Conservation (phyloP, 2,329 filamentous ascomycete genomes). For the Claviceps spartinae region DNA sequence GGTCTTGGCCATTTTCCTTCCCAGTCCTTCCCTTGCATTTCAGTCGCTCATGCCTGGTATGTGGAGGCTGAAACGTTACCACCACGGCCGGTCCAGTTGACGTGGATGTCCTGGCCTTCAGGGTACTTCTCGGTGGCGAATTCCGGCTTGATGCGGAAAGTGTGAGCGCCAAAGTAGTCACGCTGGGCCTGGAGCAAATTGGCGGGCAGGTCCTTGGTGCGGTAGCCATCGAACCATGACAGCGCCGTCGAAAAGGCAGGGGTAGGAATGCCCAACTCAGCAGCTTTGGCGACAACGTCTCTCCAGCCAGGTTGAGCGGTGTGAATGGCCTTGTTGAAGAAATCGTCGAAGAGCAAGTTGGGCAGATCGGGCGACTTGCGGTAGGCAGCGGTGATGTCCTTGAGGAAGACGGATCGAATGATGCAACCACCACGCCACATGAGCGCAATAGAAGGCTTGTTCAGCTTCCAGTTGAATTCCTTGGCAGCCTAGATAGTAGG, state of each 20-base stretch:
- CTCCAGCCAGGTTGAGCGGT: conserved; percentile 87
- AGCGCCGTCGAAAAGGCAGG: conserved; percentile 94
- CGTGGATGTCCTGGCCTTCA: conserved; percentile 80
- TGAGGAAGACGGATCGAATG: conserved; percentile 98
- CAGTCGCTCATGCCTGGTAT: conserved; percentile 69
- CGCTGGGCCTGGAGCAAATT: conserved; percentile 98
- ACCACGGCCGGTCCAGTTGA: conserved; percentile 99
- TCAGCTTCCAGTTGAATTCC: conserved; percentile 96
- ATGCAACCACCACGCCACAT: conserved; percentile 99
- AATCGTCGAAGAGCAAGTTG: conserved; percentile 97
- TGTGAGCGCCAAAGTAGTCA: conserved; percentile 97
- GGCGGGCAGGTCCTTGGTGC: conserved; percentile 90
- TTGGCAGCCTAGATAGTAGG: conserved; percentile 59
- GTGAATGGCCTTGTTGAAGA: conserved; percentile 99
- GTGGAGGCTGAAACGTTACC: conserved; percentile 95
- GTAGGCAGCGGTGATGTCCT: conserved; percentile 98
- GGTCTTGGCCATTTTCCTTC: neutral
- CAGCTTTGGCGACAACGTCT: conserved; percentile 81
- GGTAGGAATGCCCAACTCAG: conserved; percentile 87
- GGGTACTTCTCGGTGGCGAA: conserved; percentile 65
- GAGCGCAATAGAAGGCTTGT: conserved; percentile 98
- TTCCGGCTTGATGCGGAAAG: conserved; percentile 80
- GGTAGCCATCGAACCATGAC: conserved; percentile 98
- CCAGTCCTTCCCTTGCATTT: neutral
- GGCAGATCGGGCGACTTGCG: conserved; percentile 86